Base-by-base conservation (phyloP, 129 eudicot genomes). In the Chrysanthemum makinoi region DNA sequence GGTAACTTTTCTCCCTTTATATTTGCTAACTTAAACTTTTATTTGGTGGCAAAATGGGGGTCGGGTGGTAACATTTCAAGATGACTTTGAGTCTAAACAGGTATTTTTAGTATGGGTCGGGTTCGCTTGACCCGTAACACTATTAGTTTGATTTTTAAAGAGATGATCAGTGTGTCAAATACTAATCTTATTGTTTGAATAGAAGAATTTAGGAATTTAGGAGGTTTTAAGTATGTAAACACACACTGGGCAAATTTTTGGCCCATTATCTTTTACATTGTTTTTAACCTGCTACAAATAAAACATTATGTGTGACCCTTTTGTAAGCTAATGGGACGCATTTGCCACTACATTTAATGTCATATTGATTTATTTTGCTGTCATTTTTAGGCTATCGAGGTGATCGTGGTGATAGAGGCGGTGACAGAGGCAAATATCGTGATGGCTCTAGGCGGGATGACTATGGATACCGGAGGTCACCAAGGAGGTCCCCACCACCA, bases 361-460 rank as follows among this genome's bases (percentile, higher is more conserved):
- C 59, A 17, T 58, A 19, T 47, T 62, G 55, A 82, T 51, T 63
- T 62, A 50, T 44, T 47, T 72, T 69, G 54, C 20, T 17, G 26
- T 81, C 12, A 2, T 62, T 75, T 77, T 24, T 68, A 94, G 98
- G 95, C 35, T 81, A 75, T 76, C 96, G 98, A 33, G 84, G 80
- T 39, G 46, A 39, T 39, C 46, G 46, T 39, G 46, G 46, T 39
- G 46, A 39, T 39, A 6, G 56, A 2, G 56, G 97, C 18, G 82
- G 78, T 17, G 82, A 79, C 68, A 83, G 87, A 28, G 91, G 91
- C 30, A 84, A 91, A 67, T 75, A 87, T 72, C 95, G 90, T 73
- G 97, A 96, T 66, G 88, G 88, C 4, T 84, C 87, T 28, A 74
- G 95, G n/a, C 96, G 91, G 59, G 96, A 90, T 63, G 99, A 90